Conservation (phyloP, 257 asterid genomes). For the Plantago elongata region DNA sequence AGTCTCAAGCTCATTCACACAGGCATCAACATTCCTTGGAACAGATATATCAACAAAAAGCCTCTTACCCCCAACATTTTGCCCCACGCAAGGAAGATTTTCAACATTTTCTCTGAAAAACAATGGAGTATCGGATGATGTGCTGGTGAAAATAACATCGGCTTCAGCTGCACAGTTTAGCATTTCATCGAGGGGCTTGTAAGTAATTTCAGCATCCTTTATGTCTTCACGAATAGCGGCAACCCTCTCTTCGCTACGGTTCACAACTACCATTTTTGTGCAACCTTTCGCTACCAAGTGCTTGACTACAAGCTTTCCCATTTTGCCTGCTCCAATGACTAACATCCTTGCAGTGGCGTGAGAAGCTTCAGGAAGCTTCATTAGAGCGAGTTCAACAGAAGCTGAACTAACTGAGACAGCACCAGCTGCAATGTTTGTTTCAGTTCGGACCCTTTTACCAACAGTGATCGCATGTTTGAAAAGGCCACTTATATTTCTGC, state of each 20-base stretch:
- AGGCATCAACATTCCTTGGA: constrained; percentile 85
- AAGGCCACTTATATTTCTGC: constrained; percentile 86
- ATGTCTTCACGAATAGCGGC: constrained; percentile 72
- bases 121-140: constrained; percentile 71
- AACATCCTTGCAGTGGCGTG: constrained; percentile 66
- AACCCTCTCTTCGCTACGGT: constrained; percentile 74
- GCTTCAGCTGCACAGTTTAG: constrained; percentile 58
- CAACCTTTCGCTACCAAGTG: constrained; percentile 91
- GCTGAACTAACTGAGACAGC: constrained; percentile 97
- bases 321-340: constrained; percentile 88
- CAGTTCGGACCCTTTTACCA: constrained; percentile 87
- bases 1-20: constrained; percentile 56
- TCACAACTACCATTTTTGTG: constrained; percentile 78
- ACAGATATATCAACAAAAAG: constrained; percentile 84
- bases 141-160: constrained; percentile 81
- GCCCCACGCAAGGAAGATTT: constrained; percentile 47
- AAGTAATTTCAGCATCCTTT: constrained; percentile 57
- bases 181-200: constrained; percentile 69
- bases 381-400: constrained; percentile 83
- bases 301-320: constrained; percentile 98
- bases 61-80: constrained; percentile 49
- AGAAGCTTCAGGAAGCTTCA: constrained; percentile 76
- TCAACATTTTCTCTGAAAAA: constrained; percentile 57
- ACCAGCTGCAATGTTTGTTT: constrained; percentile 89
- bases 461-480: constrained; percentile 93